These are phyloP conservation scores for Rhizopus sp. DNA, from an alignment of 371 early-diverging fungal species.

Conservation along the genomic window DNA sequence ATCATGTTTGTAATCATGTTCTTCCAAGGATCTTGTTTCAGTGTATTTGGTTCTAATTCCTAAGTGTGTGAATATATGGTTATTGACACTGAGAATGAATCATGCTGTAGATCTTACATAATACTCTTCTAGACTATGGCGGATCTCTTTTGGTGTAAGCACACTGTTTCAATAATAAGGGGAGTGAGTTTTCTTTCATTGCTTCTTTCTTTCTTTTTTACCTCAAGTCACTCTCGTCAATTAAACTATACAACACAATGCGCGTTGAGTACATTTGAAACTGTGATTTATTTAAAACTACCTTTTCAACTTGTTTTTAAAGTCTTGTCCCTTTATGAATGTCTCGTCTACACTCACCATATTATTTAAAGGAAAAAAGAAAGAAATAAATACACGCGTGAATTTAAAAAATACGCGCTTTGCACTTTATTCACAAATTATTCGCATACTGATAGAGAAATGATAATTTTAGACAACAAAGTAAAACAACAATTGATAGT, in stretches of 20 bases:
- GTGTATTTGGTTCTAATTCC: constrained; percentile 23
- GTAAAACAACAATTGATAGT: too few relatives aligned
- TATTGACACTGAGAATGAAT: background rate
- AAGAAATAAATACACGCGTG: too few relatives aligned
- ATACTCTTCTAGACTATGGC: constrained; percentile 10
- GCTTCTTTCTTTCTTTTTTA: background rate
- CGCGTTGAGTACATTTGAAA: too few relatives aligned
- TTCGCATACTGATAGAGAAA: too few relatives aligned
- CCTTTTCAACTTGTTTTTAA: constrained; percentile 2
- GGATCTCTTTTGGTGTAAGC: constrained; percentile 13
- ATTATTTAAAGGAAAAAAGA: background rate
- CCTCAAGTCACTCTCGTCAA: constrained; percentile 12
- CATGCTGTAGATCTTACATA: constrained; percentile 9
- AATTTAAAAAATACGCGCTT: too few relatives aligned
- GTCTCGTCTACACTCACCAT: background rate
- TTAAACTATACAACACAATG: constrained; percentile 6
- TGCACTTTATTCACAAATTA: too few relatives aligned
- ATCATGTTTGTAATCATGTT: constrained; percentile 22
- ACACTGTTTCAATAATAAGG: constrained; percentile 2
- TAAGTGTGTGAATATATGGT: constrained; percentile 3
- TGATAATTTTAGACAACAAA: too few relatives aligned
- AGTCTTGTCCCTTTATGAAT: constrained; percentile 5
- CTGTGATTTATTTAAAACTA: background rate
- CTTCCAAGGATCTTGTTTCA: constrained; percentile 34
- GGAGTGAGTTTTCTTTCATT: background rate